These are phyloP conservation scores for Fusarium pseudoanthophilum DNA, from an alignment of 2,329 filamentous ascomycete genomes.

Conservation along the genomic window DNA sequence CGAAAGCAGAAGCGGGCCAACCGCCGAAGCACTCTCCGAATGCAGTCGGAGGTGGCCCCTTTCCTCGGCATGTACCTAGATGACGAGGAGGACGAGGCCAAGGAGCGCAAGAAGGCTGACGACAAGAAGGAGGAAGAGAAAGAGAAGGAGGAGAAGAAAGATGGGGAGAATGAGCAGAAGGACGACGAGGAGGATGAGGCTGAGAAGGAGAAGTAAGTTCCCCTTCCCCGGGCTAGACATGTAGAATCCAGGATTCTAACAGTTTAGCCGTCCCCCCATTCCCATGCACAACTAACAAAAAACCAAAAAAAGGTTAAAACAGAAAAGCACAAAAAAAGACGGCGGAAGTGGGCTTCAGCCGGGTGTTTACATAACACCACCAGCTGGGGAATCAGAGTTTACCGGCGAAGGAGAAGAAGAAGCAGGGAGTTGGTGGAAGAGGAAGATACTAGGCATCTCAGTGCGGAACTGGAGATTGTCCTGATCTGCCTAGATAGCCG, in stretches of 20 bases:
- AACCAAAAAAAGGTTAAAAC: not conserved
- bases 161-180: not conserved
- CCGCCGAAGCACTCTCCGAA: not conserved
- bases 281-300: not conserved
- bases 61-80: not conserved
- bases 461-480: not conserved
- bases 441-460: not conserved
- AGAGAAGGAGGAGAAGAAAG: not conserved
- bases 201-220: not conserved
- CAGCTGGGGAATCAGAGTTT: not conserved
- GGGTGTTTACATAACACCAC: not conserved
- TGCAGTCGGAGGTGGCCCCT: not conserved
- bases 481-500: not conserved
- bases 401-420: not conserved
- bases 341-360: not conserved
- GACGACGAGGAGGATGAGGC: rapidly evolving
- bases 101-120: rapidly evolving
- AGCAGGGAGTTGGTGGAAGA: not conserved
- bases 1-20: not conserved
- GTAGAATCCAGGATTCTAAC: not conserved
- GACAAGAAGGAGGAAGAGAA: not conserved
- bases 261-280: not conserved
- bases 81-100: not conserved
- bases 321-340: not conserved
- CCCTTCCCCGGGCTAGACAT: not conserved